phyloP scores from a whole-genome alignment of 148 eudicot genomes.

The Camellia lanceoleosa region DNA sequence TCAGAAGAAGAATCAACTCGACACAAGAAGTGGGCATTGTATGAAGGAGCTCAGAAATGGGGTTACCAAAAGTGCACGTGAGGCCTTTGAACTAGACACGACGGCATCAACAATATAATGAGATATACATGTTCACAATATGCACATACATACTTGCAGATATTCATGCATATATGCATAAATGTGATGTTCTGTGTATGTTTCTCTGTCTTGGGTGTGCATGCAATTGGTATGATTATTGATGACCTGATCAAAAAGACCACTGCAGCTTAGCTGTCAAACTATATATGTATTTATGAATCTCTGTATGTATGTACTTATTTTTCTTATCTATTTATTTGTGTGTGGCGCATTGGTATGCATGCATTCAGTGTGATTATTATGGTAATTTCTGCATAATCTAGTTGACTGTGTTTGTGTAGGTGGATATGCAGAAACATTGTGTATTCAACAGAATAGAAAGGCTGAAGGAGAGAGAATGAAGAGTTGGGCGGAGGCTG shows the following conservation, averaged over 20 bases:
- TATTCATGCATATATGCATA: not conserved
- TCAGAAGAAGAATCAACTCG: no score
- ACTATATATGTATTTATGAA: not conserved
- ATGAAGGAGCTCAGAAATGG: no score
- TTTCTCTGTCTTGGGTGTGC: not conserved
- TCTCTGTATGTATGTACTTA: not conserved
- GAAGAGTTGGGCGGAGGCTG: conserved; percentile 81
- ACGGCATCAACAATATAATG: not conserved
- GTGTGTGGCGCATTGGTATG: not conserved
- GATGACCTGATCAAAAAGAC: conserved; percentile 3
- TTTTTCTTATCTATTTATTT: not conserved
- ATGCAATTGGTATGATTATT: conserved; percentile 1
- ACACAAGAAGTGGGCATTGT: no score
- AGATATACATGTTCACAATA: not conserved
- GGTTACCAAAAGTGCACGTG: not conserved
- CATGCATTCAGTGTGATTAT: not conserved
- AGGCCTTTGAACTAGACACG: not conserved
- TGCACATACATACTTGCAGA: not conserved
- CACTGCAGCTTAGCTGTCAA: not conserved
- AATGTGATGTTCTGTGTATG: not conserved
- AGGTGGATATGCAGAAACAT: conserved; percentile 89
- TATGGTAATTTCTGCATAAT: not conserved
- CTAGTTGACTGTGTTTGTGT: conserved; percentile 15
- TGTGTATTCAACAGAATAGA: conserved; percentile 71
- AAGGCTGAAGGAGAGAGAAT: conserved; percentile 71